phyloP scores from a whole-genome alignment of 352 stramenopile genomes.

The Pseudoperonospora humuli region DNA sequence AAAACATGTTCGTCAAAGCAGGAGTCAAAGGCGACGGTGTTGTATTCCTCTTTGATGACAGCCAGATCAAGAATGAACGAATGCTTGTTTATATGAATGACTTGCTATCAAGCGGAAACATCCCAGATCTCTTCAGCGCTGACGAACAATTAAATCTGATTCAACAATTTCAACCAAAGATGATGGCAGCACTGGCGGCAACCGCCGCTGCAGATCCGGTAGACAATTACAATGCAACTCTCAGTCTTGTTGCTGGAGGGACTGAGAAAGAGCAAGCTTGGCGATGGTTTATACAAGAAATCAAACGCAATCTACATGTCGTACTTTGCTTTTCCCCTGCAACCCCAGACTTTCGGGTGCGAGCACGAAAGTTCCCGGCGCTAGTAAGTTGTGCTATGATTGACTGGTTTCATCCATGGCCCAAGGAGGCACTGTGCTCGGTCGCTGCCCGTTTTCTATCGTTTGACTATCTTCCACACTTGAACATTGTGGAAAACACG shows the following conservation, averaged over 20 bases:
- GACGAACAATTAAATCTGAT: slow-evolving; percentile 90
- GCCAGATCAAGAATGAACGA: slow-evolving; percentile 91
- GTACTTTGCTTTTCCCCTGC: slow-evolving; percentile 92
- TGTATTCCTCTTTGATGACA: slow-evolving; percentile 90
- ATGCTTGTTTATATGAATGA: slow-evolving; percentile 95
- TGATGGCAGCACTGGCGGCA: slow-evolving; percentile 54
- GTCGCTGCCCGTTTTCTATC: slow-evolving; percentile 84
- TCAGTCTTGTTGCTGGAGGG: slow-evolving; percentile 13
- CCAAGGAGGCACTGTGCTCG: slow-evolving; percentile 85
- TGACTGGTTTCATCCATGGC: slow-evolving; percentile 92
- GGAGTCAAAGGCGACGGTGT: slow-evolving; percentile 89
- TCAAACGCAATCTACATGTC: slow-evolving; percentile 90
- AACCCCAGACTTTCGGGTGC: slow-evolving; percentile 80
- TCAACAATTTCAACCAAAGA: slow-evolving; percentile 80
- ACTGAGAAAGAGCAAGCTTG: slow-evolving; percentile 90
- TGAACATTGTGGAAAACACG: slow-evolving; percentile 17
- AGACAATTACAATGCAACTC: not conserved
- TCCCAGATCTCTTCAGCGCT: slow-evolving; percentile 88
- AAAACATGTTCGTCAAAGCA: slow-evolving; percentile 84
- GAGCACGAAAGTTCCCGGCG: slow-evolving; percentile 89
- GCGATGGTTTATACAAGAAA: slow-evolving; percentile 87
- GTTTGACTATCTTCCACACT: slow-evolving; percentile 18
- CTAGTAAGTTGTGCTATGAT: slow-evolving; percentile 92
- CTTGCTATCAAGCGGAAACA: slow-evolving; percentile 86
- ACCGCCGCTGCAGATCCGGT: slow-evolving; percentile 5